A percentile compares a stretch with the other conserved stretches of the same genome.
Conservation (phyloP, 441 rosid species). For the Hura crepitans region DNA sequence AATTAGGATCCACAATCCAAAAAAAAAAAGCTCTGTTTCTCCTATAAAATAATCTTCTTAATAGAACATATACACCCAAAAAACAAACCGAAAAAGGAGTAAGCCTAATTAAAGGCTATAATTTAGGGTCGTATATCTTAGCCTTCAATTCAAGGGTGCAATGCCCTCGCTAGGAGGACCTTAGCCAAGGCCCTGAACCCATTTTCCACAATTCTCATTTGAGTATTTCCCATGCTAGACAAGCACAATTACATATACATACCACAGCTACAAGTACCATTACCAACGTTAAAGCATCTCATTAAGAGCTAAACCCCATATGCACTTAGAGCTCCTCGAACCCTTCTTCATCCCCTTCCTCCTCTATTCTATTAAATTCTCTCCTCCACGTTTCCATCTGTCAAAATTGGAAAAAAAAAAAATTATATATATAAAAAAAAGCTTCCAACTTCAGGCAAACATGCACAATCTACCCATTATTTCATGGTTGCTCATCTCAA, state of each 20-base stretch:
- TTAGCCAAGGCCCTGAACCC: too few relatives aligned
- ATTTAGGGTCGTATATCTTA: too few relatives aligned
- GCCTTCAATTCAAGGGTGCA: too few relatives aligned
- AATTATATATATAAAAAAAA: not conserved
- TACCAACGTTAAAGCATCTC: not conserved
- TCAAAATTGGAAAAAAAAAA: not conserved
- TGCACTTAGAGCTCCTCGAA: conserved; percentile 65
- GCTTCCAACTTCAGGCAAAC: not conserved
- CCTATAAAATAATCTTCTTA: not conserved
- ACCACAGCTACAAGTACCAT: not conserved
- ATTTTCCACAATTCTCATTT: too few relatives aligned
- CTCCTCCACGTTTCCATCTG: conserved; percentile 85
- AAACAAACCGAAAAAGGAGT: too few relatives aligned
- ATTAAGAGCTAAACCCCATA: not conserved
- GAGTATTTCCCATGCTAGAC: too few relatives aligned
- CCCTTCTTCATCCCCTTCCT: conserved; percentile 90
- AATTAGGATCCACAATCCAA: too few relatives aligned
- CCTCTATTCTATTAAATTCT: conserved; percentile 69
- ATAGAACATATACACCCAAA: not conserved
- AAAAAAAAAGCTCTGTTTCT: not conserved
- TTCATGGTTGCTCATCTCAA: not conserved
- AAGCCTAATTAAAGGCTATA: too few relatives aligned
- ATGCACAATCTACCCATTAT: not conserved
- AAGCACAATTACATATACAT: conserved; percentile 6
- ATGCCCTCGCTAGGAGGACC: too few relatives aligned